A percentile compares a stretch with the other conserved stretches of the same genome.
These are phyloP conservation scores for Penicillium diatomitis DNA, from an alignment of 495 filamentous ascomycete genomes.

Conservation along the genomic window DNA sequence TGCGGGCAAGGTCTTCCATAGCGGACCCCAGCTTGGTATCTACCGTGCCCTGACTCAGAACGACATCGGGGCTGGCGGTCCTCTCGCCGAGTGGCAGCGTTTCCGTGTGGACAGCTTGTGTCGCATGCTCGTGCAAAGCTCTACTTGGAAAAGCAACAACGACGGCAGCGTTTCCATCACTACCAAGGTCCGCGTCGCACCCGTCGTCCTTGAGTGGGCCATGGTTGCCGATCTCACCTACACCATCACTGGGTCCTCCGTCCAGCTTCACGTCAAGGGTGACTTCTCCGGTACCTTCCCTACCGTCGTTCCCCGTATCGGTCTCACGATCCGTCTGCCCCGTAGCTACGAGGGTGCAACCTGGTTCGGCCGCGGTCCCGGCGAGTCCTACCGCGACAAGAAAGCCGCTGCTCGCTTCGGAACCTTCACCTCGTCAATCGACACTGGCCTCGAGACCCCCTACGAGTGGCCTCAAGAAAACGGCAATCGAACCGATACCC, in stretches of 20 bases:
- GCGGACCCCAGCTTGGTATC: constrained; percentile 15
- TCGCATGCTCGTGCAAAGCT: constrained; percentile 34
- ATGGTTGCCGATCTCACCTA: constrained; percentile 38
- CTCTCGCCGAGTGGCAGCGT: constrained; percentile 12
- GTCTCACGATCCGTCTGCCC: constrained; percentile 40
- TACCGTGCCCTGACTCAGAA: constrained; percentile 44
- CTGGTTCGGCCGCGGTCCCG: constrained; percentile 56
- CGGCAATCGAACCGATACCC: constrained; percentile 50
- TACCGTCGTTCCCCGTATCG: constrained; percentile 45
- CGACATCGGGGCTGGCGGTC: constrained; percentile 37
- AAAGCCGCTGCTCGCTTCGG: constrained; percentile 44
- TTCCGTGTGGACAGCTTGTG: constrained; percentile 22
- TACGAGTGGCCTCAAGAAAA: constrained; percentile 59
- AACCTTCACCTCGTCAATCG: constrained; percentile 30
- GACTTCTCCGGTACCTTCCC: constrained; percentile 44
- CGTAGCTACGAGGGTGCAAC: constrained; percentile 26
- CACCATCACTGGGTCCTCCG: constrained; percentile 30
- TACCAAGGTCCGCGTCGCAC: constrained; percentile 41
- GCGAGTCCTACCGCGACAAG: constrained; percentile 56
- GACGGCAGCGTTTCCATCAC: constrained; percentile 2
- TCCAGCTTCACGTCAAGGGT: constrained; percentile 33
- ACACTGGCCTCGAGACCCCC: constrained; percentile 41
- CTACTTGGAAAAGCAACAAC: constrained; percentile 22
- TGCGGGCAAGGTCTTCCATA: constrained; percentile 6
- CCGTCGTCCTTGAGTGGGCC: constrained; percentile 45